Percentiles rank a stretch among this genome's conserved stretches.
These are phyloP conservation scores for Astrothelium subdiscretum DNA, from an alignment of 495 filamentous ascomycete species.

Conservation along the genomic window DNA sequence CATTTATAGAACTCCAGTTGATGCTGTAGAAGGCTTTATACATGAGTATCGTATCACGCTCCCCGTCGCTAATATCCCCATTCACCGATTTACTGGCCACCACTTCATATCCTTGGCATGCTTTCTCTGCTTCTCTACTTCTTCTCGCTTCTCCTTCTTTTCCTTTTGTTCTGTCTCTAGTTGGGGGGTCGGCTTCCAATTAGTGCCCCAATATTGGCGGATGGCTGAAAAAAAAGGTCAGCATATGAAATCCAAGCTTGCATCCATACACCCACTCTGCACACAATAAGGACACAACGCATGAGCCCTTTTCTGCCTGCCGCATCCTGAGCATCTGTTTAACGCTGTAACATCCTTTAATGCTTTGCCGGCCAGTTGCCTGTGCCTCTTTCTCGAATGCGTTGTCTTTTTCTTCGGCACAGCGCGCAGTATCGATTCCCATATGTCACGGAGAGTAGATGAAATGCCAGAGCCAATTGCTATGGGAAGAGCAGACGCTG, in stretches of 20 bases:
- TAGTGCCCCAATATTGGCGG: background rate
- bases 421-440: constrained; percentile 83
- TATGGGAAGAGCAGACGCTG: constrained; percentile 13
- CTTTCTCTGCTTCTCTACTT: background rate
- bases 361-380: constrained; percentile 88
- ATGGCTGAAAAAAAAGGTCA: background rate
- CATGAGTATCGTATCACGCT: too few relatives aligned
- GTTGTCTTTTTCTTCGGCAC: constrained; percentile 99
- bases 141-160: background rate
- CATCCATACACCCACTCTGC: constrained; percentile 36
- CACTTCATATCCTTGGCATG: background rate
- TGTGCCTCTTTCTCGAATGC: constrained; percentile 85
- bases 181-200: background rate
- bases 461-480: constrained; percentile 24
- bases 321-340: constrained; percentile 81
- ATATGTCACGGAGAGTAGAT: constrained; percentile 59
- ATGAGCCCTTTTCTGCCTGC: constrained; percentile 76
- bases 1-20: background rate
- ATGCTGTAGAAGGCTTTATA: background rate
- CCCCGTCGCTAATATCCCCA: background rate
- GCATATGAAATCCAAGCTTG: background rate
- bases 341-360: constrained; percentile 79
- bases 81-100: background rate
- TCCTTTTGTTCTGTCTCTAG: background rate
- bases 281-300: constrained; percentile 78